Base-by-base conservation (phyloP, 2,329 filamentous ascomycete species). In the Ophiocordyceps australis region DNA sequence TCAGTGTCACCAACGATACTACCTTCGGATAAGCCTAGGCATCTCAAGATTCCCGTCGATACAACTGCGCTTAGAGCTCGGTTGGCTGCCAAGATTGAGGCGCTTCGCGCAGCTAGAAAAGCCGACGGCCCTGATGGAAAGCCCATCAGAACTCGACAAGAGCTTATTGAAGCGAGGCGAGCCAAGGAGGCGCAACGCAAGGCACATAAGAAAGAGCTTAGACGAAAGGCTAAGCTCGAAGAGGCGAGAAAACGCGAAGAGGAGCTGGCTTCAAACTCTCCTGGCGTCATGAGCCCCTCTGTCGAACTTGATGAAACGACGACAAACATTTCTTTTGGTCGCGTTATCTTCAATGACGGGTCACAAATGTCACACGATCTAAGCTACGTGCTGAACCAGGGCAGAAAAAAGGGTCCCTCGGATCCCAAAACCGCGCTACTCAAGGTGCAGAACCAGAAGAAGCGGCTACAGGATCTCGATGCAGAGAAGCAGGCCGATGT, bases 291-390 rank as follows among this genome's bases (percentile, higher is more conserved):
- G 48, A 68, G 62, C 39, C 62, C 66, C 0, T 52, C 57, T 8
- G 49, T 68, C 16, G 59, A 63, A 30, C 46, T 62, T 7, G 58
- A 59, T 18, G 53, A 61, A 25, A 50, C 63, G 34, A 37, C 48
- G 4, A 74, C 71, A 42, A 79, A 75, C 54, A 91, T 93, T 46
- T 72, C 81, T 5, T 98, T 95, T 48, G 83, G 85, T 17, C 75
- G 81, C 19, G 73, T 98, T n/a, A 73, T 81, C 9, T 98, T 95
- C 46, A 69, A 69, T 5, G 86, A 95, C 44, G 86, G 86, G 20
- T 67, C 81, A 26, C 66, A 77, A 34, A 62, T 91, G 25, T 80
- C 86, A 26, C 67, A 80, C 32, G 71, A 74, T 30, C 61, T 79
- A 11, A 74, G 74, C 28, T 64, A 70, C 32, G 67, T 66, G 8